phyloP scores from a whole-genome alignment of 23 red algal species.

The Cyanidium caldarium region DNA sequence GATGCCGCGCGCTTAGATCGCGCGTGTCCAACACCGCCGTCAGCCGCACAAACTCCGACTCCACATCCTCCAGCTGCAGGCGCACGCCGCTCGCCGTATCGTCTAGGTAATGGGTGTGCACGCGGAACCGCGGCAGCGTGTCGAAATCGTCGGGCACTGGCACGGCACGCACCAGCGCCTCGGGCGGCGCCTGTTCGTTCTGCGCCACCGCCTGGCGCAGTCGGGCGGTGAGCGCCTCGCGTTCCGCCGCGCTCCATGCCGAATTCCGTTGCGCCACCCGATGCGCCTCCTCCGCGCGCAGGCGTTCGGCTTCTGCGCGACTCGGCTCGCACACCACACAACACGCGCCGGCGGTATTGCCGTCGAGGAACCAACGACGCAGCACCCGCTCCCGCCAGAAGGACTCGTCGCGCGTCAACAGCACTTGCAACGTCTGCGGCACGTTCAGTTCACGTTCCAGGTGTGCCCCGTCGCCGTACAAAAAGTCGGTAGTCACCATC shows the following conservation, averaged over 20 bases:
- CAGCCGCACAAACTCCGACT: slow-evolving; percentile 3
- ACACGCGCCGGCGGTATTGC: background rate
- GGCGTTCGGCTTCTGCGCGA: background rate
- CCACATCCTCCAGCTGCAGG: background rate
- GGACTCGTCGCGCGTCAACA: background rate
- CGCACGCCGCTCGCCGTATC: background rate
- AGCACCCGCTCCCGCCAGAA: slow-evolving; percentile 12
- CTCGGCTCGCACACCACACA: background rate
- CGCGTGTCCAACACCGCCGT: background rate
- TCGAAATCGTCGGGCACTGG: background rate
- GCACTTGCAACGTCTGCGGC: background rate
- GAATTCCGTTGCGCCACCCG: background rate
- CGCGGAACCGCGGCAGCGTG: background rate
- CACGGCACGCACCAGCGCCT: background rate
- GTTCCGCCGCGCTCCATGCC: background rate
- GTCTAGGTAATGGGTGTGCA: background rate
- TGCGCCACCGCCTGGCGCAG: background rate
- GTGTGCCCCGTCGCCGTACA: background rate
- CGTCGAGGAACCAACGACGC: background rate
- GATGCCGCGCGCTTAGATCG: background rate
- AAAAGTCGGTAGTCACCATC: slow-evolving; percentile 14
- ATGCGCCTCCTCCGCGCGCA: background rate
- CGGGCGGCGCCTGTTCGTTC: background rate
- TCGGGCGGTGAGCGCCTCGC: background rate
- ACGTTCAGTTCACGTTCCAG: background rate